phyloP scores from a whole-genome alignment of 352 stramenopile species.

The Globisporangium cylindrosporum region DNA sequence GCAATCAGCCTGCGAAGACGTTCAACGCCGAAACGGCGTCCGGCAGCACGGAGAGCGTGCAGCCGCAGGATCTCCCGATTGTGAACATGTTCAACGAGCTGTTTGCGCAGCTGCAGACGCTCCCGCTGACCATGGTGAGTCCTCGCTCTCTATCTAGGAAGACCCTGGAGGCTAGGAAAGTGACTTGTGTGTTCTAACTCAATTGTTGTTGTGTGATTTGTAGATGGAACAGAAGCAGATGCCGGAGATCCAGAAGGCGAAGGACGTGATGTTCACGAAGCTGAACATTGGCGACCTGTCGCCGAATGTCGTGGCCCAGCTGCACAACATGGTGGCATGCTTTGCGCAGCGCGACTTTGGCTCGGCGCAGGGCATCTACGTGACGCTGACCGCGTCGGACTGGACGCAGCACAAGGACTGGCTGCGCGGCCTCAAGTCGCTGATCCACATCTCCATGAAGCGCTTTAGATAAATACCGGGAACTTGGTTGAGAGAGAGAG shows the following conservation, averaged over 20 bases:
- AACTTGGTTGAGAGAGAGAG: background rate
- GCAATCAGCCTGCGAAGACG: conserved; percentile 24
- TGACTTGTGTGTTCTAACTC: conserved; percentile 10
- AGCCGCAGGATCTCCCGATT: conserved; percentile 72
- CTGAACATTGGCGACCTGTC: conserved; percentile 79
- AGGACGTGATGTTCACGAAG: conserved; percentile 87
- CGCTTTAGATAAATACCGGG: conserved; percentile 72
- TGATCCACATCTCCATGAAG: conserved; percentile 94
- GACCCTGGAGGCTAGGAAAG: background rate
- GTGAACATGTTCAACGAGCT: conserved; percentile 81
- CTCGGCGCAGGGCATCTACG: conserved; percentile 83
- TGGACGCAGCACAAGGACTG: conserved; percentile 98
- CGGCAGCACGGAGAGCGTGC: conserved; percentile 73
- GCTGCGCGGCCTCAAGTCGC: conserved; percentile 95
- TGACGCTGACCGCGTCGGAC: conserved; percentile 89
- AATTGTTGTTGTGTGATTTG: conserved; percentile 16
- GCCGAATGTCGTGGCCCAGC: conserved; percentile 57
- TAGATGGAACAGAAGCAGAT: conserved; percentile 88
- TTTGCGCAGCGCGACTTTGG: conserved; percentile 80
- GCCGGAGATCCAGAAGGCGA: conserved; percentile 80
- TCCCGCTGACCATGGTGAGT: conserved; percentile 83
- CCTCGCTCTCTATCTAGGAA: background rate
- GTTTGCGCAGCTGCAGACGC: conserved; percentile 61
- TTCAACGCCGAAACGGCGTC: conserved; percentile 48
- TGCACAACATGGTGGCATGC: conserved; percentile 80